Evolutionary conservation across 2,329 filamentous ascomycete species (phyloP), one percentile per base, ranked within the genome.

Genomic region (Kalaharituber pfeilii): DNA sequence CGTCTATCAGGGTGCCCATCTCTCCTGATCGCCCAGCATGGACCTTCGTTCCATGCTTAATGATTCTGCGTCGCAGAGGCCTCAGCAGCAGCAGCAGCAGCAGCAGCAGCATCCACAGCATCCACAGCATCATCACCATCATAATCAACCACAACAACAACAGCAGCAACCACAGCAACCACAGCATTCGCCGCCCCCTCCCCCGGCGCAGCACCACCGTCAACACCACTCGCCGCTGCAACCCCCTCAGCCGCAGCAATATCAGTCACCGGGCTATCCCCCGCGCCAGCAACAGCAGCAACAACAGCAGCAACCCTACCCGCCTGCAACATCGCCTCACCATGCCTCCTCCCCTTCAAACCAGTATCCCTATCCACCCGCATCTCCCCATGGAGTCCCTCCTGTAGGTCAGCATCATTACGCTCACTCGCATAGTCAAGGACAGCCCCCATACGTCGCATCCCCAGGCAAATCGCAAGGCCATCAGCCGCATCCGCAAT

Each of bases 11-110:
- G 22, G 25, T 51, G 42, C 52, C 50, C 24, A 26, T 55, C 33
- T 52, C 42, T 28, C 24, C 27, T 26, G 49, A 33, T 36, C 53
- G 53, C 56, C 52, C 29, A 45, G 50, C 22, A 64, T 64, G 62
- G 60, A 64, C 53, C 60, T 64, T 56, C 60, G 62, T 50, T 59
- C 56, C 28, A 62, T 64, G 57, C 58, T 64, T 53, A 64, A 64
- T 56, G 44, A 54, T 33, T 58, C 59, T 39, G 55, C 59, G 29
- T 55, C 56, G n/a, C 53, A 56, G 18, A 54, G 53, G 49, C 39
- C 57, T 42, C 51, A 45, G 3, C 42, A 47, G 25, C 15, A 15
- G 22, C 42, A 47, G 22, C 42, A 47, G 42, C 42, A 47, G 5
- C 42, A 47, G 25, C 42, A 47, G n/a, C 42, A 47, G 3, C 42